A percentile compares a stretch with the other conserved stretches of the same genome.
phyloP scores from a whole-genome alignment of 2,329 filamentous ascomycete genomes.

The Microsporum ferrugineum region DNA sequence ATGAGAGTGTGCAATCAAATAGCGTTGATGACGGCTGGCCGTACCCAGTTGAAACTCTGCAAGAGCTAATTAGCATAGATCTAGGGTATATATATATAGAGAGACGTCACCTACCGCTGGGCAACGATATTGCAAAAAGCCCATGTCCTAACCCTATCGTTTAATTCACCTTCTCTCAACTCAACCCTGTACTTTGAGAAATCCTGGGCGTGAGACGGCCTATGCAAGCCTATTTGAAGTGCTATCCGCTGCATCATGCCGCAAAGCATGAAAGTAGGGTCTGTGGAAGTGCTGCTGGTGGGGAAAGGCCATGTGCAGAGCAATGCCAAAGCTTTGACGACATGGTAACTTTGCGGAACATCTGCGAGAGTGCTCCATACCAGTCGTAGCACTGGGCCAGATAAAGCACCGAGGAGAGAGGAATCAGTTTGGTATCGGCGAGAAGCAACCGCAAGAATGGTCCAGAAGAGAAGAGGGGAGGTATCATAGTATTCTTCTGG shows the following conservation, averaged over 20 bases:
- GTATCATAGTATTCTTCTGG: constrained; percentile 48
- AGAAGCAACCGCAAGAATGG: constrained; percentile 51
- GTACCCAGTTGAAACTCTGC: constrained; percentile 54
- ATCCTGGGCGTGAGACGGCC: constrained; percentile 51
- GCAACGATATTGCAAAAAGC: constrained; percentile 57
- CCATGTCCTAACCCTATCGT: constrained; percentile 56
- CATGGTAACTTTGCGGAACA: constrained; percentile 52
- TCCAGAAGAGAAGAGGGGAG: constrained; percentile 58
- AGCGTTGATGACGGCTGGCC: constrained; percentile 53
- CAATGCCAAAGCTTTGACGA: constrained; percentile 52
- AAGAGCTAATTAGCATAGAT: background rate
- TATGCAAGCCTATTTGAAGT: constrained; percentile 55
- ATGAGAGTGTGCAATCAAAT: constrained; percentile 48
- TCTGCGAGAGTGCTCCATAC: constrained; percentile 52
- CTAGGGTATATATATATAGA: background rate
- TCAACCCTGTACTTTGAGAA: constrained; percentile 42
- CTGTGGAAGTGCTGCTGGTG: constrained; percentile 50
- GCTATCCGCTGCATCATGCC: constrained; percentile 57
- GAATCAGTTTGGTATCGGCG: constrained; percentile 47
- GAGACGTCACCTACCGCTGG: constrained; percentile 41
- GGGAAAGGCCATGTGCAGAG: constrained; percentile 56
- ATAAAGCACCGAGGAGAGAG: constrained; percentile 41
- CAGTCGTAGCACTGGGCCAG: constrained; percentile 45
- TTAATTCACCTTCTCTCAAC: constrained; percentile 50
- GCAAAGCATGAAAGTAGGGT: constrained; percentile 55